Percentiles rank a stretch among this genome's conserved stretches.
Conservation (phyloP, 768 basidiomycete genomes). For the Lentinula edodes region DNA sequence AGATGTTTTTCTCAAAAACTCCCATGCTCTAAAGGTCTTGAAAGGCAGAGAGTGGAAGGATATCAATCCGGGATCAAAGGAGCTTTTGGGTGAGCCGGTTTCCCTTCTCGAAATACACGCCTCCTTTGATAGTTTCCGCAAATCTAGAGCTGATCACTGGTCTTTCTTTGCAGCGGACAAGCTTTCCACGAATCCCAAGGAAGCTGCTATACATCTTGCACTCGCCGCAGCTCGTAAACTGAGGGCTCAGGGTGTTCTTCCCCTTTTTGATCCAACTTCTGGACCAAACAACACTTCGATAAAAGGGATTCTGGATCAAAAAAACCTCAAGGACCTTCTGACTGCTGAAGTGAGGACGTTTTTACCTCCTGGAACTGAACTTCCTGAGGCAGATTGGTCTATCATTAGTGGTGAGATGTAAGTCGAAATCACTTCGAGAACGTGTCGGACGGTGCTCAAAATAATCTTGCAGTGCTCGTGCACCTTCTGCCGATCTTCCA, state of each 20-base stretch:
- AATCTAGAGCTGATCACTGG: neutral
- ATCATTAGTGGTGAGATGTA: conserved; percentile 77
- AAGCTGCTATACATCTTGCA: conserved; percentile 65
- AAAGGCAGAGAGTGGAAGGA: conserved; percentile 58
- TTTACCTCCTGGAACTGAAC: conserved; percentile 41
- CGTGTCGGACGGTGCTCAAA: conserved; percentile 7
- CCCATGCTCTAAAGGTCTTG: conserved; percentile 65
- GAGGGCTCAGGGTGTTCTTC: conserved; percentile 24
- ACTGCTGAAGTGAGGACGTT: conserved; percentile 43
- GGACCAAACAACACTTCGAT: neutral
- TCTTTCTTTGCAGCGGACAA: conserved; percentile 30
- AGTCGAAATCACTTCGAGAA: conserved; percentile 23
- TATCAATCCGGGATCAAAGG: conserved; percentile 32
- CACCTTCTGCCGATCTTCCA: conserved; percentile 82
- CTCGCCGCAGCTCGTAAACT: conserved; percentile 51
- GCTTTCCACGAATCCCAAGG: conserved; percentile 39
- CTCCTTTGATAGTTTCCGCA: neutral
- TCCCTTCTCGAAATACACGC: too few relatives aligned
- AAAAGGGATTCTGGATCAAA: neutral
- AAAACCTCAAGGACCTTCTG: conserved; percentile 22
- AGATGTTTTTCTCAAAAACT: conserved; percentile 75
- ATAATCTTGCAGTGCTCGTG: conserved; percentile 52
- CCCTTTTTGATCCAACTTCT: conserved; percentile 35
- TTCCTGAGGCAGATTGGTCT: conserved; percentile 47
- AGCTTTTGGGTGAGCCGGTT: neutral